Evolutionary conservation across 768 basidiomycete species (phyloP), one percentile per base, ranked within the genome.

Genomic region (Mycena vitilis): DNA sequence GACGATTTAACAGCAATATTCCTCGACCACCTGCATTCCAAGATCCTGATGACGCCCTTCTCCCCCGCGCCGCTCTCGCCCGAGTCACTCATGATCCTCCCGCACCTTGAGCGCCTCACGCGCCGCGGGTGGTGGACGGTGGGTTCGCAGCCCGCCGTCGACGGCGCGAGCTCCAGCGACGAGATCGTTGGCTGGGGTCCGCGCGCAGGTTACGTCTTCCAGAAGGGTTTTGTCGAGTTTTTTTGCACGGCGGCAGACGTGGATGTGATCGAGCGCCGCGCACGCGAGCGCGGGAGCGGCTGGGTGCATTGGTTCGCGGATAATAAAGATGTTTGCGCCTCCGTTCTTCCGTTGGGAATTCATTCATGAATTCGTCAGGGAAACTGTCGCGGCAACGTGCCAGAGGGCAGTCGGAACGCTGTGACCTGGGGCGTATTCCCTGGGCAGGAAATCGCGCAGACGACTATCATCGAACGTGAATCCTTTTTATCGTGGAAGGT

Each of bases 361-460:
- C 9, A n/a, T 37, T 56, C 37, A 34, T 9, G 9, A 48, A 7
- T 53, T n/a, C 13, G 23, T 56, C 64, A 95, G 92, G 96, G 94
- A 34, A 92, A 95, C 56, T 89, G 85, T 68, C 82, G 84, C 71
- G 95, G 89, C 15, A 99, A 98, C 76, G 88, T 97, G 25, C 83
- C 87, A 1, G 88, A 91, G 53, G 89, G 87, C 40, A 92, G 89
- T 16, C 88, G 94, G 63, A 98, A 98, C 78, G 96, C 96, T 0
- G 98, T 99, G 9, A 99, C 98, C 1, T 99, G 98, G 98, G 98
- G 96, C 63, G 91, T 99, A 8, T 99, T 99, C 78, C 95, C 96
- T 0, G 98, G 95, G 0, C 94, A 98, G 76, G 98, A 99, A 79
- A 92, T 99, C 53, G 88, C 91, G 2, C 97, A 98, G 75, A 94